Conservation (phyloP, 768 basidiomycete genomes). For the Pisolithus microcarpus region DNA sequence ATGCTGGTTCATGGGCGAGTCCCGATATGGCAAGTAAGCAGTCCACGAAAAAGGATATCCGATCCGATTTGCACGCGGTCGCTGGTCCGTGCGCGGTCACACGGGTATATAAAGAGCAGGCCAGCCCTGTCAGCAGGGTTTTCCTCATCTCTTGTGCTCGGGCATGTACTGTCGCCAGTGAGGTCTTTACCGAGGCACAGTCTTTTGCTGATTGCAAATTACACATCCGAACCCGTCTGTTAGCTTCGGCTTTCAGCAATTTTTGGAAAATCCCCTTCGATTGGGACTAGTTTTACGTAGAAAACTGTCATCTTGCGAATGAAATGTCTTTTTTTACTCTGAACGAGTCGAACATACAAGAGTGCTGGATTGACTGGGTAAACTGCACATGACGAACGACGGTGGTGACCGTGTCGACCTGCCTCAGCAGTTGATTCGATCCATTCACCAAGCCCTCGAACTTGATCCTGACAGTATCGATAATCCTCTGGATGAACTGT, state of each 20-base stretch:
- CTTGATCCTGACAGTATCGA: constrained; percentile 35
- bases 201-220: constrained; percentile 94
- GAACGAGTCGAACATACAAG: too few species aligned
- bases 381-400: neutral
- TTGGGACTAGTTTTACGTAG: neutral
- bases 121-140: neutral
- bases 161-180: constrained; percentile 93
- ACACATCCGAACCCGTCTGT: constrained; percentile 93
- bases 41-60: constrained; percentile 1
- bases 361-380: too few species aligned
- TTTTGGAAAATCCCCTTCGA: constrained; percentile 56
- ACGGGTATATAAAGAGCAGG: constrained; percentile 32
- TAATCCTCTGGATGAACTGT: constrained; percentile 54
- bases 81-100: constrained; percentile 44
- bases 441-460: constrained; percentile 66
- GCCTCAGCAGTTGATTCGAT: constrained; percentile 58
- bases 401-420: constrained; percentile 37
- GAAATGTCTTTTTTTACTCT: neutral
- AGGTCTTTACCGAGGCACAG: constrained; percentile 92
- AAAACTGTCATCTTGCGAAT: neutral
- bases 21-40: constrained; percentile 2
- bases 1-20: constrained; percentile 18
- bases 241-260: constrained; percentile 85
- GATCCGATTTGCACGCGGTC: neutral
- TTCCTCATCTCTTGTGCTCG: constrained; percentile 83